Percentiles rank a stretch among this genome's conserved stretches.
These are phyloP conservation scores for Pichia membranifaciens DNA, from an alignment of 805 yeast species.

Conservation along the genomic window DNA sequence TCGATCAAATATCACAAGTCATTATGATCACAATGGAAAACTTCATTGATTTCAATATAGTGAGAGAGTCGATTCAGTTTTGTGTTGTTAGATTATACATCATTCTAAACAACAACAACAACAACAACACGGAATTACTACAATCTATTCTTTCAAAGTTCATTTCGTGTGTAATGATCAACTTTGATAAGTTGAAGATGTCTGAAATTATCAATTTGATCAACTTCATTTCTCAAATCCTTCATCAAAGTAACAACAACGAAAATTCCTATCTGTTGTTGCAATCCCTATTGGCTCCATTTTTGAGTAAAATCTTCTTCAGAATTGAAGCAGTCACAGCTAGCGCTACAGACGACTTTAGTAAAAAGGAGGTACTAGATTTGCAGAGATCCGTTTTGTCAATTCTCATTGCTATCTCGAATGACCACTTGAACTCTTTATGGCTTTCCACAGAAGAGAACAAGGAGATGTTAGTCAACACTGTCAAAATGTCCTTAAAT, in stretches of 20 bases:
- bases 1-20: constrained; percentile 56
- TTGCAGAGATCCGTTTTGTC: constrained; percentile 67
- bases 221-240: constrained; percentile 81
- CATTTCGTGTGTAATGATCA: constrained; percentile 56
- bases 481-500: constrained; percentile 58
- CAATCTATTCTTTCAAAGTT: constrained; percentile 57
- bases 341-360: constrained; percentile 29
- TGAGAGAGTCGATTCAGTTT: constrained; percentile 82
- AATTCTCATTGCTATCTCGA: constrained; percentile 60
- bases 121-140: constrained; percentile 23
- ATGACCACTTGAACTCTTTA: constrained; percentile 75
- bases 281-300: constrained; percentile 68
- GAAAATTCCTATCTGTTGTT: constrained; percentile 66
- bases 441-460: constrained; percentile 61
- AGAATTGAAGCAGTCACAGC: constrained; percentile 21
- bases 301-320: constrained; percentile 56
- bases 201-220: constrained; percentile 75
- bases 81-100: constrained; percentile 85
- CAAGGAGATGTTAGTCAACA: constrained; percentile 49
- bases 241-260: constrained; percentile 56
- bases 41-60: constrained; percentile 55
- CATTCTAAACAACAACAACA: constrained; percentile 43
- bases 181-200: constrained; percentile 50
- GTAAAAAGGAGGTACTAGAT: constrained; percentile 51
- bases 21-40: constrained; percentile 77